Evolutionary conservation across 2,329 filamentous ascomycete genomes (phyloP).

Genomic region (Zasmidium angulare): DNA sequence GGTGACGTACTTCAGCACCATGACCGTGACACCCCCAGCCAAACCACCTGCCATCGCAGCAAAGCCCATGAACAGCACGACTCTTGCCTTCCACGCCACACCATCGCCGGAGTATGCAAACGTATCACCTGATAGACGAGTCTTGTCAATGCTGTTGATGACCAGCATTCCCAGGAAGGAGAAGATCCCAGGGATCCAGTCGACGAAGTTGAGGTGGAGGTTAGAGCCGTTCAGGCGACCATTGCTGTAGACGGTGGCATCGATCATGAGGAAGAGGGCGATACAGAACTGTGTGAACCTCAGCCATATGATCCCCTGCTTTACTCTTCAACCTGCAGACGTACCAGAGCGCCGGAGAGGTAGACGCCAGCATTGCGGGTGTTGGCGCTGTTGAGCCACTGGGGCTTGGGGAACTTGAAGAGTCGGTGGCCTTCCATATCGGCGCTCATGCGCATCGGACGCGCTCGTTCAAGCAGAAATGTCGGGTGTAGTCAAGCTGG

Average conservation of each 20-base stretch:
- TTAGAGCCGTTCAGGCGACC: slow-evolving; percentile 60
- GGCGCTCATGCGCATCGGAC: slow-evolving; percentile 2
- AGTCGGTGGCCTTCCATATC: slow-evolving; percentile 47
- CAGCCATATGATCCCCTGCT: neutral
- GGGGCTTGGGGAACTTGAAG: slow-evolving; percentile 66
- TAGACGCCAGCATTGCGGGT: slow-evolving; percentile 67
- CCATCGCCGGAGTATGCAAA: slow-evolving; percentile 64
- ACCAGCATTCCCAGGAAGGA: slow-evolving; percentile 69
- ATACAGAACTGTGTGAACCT: slow-evolving; percentile 60
- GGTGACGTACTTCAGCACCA: slow-evolving; percentile 68
- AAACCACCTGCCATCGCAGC: slow-evolving; percentile 67
- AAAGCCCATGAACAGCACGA: slow-evolving; percentile 69
- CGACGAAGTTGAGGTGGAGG: slow-evolving; percentile 65
- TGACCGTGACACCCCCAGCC: slow-evolving; percentile 65
- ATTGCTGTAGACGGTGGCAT: slow-evolving; percentile 64
- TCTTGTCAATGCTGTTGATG: slow-evolving; percentile 71
- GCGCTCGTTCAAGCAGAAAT: neutral
- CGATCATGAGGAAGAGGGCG: slow-evolving; percentile 69
- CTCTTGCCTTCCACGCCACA: slow-evolving; percentile 68
- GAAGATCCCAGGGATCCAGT: slow-evolving; percentile 72
- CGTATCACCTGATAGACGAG: slow-evolving; percentile 61
- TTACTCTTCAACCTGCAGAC: slow-evolving; percentile 18
- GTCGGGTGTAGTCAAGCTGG: neutral
- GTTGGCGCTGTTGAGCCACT: slow-evolving; percentile 66
- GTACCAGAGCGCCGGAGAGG: slow-evolving; percentile 63